Conservation (phyloP, 2,329 filamentous ascomycete species). For the Esteya vermicola region DNA sequence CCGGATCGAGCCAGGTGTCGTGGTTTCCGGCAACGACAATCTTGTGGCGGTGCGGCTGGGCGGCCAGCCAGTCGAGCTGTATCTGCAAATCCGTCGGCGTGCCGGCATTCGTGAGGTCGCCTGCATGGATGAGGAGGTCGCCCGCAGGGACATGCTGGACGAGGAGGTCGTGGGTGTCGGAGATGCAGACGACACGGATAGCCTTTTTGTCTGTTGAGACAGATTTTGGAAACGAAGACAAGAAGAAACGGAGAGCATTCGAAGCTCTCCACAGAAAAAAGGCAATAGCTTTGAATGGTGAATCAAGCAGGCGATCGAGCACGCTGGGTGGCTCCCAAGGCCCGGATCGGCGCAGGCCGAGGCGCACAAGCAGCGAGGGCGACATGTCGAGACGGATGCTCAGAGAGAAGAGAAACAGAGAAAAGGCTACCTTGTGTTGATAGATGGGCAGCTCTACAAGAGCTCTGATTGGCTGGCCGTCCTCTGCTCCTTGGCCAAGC, state of each 20-base stretch:
- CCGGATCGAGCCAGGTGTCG: slow-evolving; percentile 68
- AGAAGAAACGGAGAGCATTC: slow-evolving; percentile 40
- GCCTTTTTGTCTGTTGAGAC: slow-evolving; percentile 35
- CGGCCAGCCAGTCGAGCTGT: slow-evolving; percentile 71
- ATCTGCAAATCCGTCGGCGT: slow-evolving; percentile 59
- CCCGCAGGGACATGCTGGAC: slow-evolving; percentile 52
- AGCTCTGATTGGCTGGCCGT: neutral
- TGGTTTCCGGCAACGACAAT: slow-evolving; percentile 80
- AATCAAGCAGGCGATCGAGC: slow-evolving; percentile 50
- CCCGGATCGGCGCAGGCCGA: slow-evolving; percentile 9
- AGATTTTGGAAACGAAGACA: neutral
- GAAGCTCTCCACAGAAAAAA: slow-evolving; percentile 49
- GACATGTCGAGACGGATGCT: neutral
- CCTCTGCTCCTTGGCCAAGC: neutral
- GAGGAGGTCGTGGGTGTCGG: slow-evolving; percentile 66
- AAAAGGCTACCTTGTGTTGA: too few species aligned
- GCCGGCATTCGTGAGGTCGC: slow-evolving; percentile 67
- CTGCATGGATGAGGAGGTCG: slow-evolving; percentile 80
- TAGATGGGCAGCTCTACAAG: neutral
- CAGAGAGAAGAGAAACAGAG: neutral
- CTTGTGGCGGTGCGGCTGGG: slow-evolving; percentile 64
- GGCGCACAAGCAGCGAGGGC: slow-evolving; percentile 4
- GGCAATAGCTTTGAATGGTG: slow-evolving; percentile 52
- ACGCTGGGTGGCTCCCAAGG: slow-evolving; percentile 25
- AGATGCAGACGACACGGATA: slow-evolving; percentile 74